These are phyloP conservation scores for Hypoxylon sp. DNA, from an alignment of 2,329 filamentous ascomycete species.

Conservation along the genomic window DNA sequence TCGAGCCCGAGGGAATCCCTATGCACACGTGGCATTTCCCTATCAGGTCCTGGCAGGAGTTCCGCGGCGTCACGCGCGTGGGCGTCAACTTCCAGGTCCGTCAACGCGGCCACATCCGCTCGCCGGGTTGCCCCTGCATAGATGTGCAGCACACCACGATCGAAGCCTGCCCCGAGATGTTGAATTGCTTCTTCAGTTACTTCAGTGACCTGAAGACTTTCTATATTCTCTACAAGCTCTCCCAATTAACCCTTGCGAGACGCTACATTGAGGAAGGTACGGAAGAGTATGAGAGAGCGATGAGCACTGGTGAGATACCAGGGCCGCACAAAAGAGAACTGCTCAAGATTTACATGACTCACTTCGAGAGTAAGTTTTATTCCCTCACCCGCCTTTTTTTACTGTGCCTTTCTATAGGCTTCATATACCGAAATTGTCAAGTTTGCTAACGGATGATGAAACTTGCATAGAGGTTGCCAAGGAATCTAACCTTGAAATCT, in stretches of 20 bases:
- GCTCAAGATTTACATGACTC: no score
- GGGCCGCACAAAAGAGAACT: no score
- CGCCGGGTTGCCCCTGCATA: background rate
- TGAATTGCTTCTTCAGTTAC: slow-evolving; percentile 36
- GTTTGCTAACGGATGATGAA: slow-evolving; percentile 1
- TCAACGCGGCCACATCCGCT: background rate
- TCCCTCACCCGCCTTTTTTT: no score
- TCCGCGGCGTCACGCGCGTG: slow-evolving; percentile 25
- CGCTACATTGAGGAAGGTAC: no score
- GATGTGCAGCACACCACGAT: background rate
- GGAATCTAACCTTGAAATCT: slow-evolving; percentile 24
- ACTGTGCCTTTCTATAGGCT: background rate
- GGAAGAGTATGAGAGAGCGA: no score
- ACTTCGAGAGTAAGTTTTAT: no score
- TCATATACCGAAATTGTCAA: background rate
- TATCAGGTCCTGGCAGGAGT: background rate
- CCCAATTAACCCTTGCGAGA: no score
- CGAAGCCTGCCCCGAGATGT: slow-evolving; percentile 28
- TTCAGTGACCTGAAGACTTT: slow-evolving; percentile 42
- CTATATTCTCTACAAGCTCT: slow-evolving; percentile 41
- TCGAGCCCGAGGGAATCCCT: slow-evolving; percentile 1
- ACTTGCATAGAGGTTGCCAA: slow-evolving; percentile 27
- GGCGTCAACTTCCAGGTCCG: slow-evolving; percentile 24
- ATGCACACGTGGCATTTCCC: background rate
- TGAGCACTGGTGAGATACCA: background rate